Evolutionary conservation across 257 asterid genomes (phyloP).

Genomic region (Haberlea rhodopensis): DNA sequence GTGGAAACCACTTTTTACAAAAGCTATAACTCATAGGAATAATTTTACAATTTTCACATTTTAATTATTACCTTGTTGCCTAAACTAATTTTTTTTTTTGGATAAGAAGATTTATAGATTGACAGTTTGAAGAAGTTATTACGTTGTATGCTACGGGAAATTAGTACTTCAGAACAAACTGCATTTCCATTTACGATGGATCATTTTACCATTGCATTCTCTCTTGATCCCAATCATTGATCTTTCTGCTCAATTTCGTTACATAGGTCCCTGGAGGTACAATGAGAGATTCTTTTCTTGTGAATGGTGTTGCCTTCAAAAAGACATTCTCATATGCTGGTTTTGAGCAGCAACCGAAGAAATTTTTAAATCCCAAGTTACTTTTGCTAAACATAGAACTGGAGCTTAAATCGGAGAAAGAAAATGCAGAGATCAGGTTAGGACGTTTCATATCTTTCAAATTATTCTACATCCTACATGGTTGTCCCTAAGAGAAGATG

Average conservation of each 20-base stretch:
- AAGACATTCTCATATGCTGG: constrained; percentile 99
- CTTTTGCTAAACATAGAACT: constrained; percentile 86
- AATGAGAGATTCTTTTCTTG: constrained; percentile 97
- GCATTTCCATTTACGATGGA: not conserved
- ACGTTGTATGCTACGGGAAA: not conserved
- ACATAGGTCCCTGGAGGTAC: constrained; percentile 96
- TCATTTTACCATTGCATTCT: no score
- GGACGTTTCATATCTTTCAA: constrained; percentile 20
- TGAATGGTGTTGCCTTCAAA: constrained; percentile 95
- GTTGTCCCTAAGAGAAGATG: constrained; percentile 4
- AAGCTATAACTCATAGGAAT: not conserved
- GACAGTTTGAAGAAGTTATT: not conserved
- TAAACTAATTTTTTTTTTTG: no score
- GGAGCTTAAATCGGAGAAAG: constrained; percentile 96
- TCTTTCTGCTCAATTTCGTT: constrained; percentile 21
- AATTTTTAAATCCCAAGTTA: constrained; percentile 71
- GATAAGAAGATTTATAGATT: not conserved
- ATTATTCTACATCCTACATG: constrained; percentile 12
- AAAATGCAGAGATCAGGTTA: constrained; percentile 98
- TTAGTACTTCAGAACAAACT: not conserved
- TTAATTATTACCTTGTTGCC: not conserved
- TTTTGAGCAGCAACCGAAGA: constrained; percentile 97
- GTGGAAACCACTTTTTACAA: not conserved
- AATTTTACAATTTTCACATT: not conserved
- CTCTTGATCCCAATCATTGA: not conserved